Evolutionary conservation across 2,329 filamentous ascomycete genomes (phyloP).

Genomic region (Colletotrichum sojae): DNA sequence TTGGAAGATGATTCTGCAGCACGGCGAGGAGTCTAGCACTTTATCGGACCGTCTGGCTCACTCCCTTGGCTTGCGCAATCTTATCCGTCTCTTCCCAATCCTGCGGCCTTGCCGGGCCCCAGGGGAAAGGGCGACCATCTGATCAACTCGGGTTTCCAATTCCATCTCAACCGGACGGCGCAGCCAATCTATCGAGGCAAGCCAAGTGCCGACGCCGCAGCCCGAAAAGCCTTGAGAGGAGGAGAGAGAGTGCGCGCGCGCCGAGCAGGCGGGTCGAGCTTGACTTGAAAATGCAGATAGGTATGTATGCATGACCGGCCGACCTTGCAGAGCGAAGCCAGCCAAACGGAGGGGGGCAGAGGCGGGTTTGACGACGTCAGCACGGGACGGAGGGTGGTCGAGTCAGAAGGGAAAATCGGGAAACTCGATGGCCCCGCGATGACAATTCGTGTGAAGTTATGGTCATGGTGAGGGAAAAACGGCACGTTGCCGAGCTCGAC

Average conservation of each 20-base stretch:
- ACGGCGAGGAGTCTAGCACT: not conserved
- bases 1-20: not conserved
- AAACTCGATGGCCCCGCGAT: not conserved
- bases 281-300: slow-evolving; percentile 10
- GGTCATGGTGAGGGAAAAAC: slow-evolving; percentile 3
- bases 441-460: slow-evolving; percentile 2
- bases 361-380: not conserved
- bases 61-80: too few species aligned
- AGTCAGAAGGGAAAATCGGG: slow-evolving; percentile 26
- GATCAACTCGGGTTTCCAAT: not conserved
- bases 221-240: not conserved
- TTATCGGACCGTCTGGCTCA: not conserved
- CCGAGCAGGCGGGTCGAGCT: slow-evolving; percentile 22
- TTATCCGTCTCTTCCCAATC: too few species aligned
- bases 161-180: not conserved
- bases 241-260: not conserved
- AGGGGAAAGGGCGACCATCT: too few species aligned
- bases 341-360: slow-evolving; percentile 7
- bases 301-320: slow-evolving; percentile 23
- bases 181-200: slow-evolving; percentile 4
- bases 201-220: slow-evolving; percentile 28
- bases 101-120: not conserved
- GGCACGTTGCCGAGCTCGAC: slow-evolving; percentile 35
- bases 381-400: slow-evolving; percentile 17
- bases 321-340: slow-evolving; percentile 18